Base-by-base conservation (phyloP, 306 rosid genomes). In the Luffa acutangula region DNA sequence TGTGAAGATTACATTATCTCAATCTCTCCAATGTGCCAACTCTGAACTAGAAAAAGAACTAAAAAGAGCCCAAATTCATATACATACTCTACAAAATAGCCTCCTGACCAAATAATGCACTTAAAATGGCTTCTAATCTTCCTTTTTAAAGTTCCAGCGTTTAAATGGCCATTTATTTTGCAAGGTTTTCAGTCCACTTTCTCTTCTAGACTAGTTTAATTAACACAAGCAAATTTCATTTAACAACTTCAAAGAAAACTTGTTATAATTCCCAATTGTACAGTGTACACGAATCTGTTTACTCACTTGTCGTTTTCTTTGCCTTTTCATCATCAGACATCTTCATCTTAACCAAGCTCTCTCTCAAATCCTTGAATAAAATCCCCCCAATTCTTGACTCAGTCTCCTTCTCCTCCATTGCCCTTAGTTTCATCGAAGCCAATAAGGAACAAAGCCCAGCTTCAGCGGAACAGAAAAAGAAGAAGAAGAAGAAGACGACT, bases 371-470 rank as follows among this genome's bases (percentile, higher is more conserved):
- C 20, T 0, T 18, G 3, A 2, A 3, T 0, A 11, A 0, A 52
- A 10, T 0, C 18, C 81, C 84, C 0, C 0, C 1, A 11, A 15
- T 1, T 9, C 7, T 8, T 0, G 83, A 53, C n/a, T 21, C 41
- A 1, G 67, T 6, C 77, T 86, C 88, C 49, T 25, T 69, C 86
- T 84, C 84, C 57, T 92, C 97, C 77, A 83, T 66, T 57, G 87
- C 84, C 84, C 89, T 89, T 78, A 94, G 57, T 83, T 82, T 86
- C 69, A 3, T 56, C 90, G n/a, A n/a, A n/a, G n/a, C n/a, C 31
- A 25, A 25, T 25, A 25, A 0, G 31, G 31, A 25, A 1, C 31
- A 25, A 25, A 25, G 31, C 31, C 31, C 1, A 25, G 31, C 31
- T 25, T 25, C 31, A 25, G 1, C 0, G 31, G 31, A 25, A 25